Evolutionary conservation across 2,329 filamentous ascomycete genomes (phyloP).

Genomic region (Colletotrichum sp.): DNA sequence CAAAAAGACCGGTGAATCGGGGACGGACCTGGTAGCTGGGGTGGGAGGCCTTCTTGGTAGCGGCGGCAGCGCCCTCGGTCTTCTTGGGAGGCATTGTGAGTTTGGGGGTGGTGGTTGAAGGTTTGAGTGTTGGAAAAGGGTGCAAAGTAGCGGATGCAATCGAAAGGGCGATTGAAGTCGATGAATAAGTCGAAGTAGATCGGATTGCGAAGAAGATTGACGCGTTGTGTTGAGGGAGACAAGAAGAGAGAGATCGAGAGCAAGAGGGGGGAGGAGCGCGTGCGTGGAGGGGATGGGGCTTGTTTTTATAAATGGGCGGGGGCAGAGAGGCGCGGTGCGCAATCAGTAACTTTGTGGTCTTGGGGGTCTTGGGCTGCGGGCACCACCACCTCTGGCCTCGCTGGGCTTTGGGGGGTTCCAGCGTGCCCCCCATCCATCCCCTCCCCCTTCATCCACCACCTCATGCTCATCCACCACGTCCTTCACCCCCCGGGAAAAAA

Average conservation of each 20-base stretch:
- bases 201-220: conserved; percentile 16
- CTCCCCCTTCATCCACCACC: background rate
- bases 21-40: conserved; percentile 64
- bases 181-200: conserved; percentile 21
- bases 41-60: conserved; percentile 50
- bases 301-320: conserved; percentile 66
- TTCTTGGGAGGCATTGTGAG: conserved; percentile 67
- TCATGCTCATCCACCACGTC: background rate
- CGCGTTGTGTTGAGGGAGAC: conserved; percentile 28
- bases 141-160: conserved; percentile 15
- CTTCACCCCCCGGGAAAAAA: background rate
- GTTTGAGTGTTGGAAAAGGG: conserved; percentile 24
- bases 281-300: conserved; percentile 56
- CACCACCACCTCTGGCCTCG: background rate
- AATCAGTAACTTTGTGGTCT: conserved; percentile 53
- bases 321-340: conserved; percentile 55
- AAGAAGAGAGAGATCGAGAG: conserved; percentile 28
- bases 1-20: conserved; percentile 1
- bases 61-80: conserved; percentile 40
- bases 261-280: conserved; percentile 43
- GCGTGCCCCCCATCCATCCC: background rate
- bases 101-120: conserved; percentile 24
- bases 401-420: background rate
- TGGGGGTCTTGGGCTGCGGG: background rate
- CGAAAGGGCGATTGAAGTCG: conserved; percentile 21